A percentile compares a stretch with the other conserved stretches of the same genome.
Conservation (phyloP, 2,329 filamentous ascomycete genomes). For the Zymoseptoria crescenta region DNA sequence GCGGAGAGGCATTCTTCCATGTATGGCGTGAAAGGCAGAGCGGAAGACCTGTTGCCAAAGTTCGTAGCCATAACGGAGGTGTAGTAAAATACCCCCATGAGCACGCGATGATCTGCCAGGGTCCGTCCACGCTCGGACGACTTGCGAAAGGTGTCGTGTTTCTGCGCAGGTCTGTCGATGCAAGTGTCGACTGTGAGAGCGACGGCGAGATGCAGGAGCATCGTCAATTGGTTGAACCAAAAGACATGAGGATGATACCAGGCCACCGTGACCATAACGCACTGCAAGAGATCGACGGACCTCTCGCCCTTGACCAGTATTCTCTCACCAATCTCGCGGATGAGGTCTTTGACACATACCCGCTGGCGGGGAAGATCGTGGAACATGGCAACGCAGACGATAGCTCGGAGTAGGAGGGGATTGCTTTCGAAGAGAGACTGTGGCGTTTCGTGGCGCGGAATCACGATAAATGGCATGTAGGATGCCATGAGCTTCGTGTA, state of each 20-base stretch:
- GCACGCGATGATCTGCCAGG: constrained; percentile 21
- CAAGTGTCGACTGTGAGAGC: constrained; percentile 22
- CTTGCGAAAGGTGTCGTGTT: constrained; percentile 13
- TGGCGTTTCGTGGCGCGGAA: constrained; percentile 17
- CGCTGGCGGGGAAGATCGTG: constrained; percentile 24
- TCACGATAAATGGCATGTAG: constrained; percentile 21
- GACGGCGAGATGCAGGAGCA: constrained; percentile 25
- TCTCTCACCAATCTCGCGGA: constrained; percentile 23
- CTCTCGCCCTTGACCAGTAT: constrained; percentile 27
- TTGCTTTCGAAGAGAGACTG: constrained; percentile 17
- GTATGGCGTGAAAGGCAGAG: constrained; percentile 21
- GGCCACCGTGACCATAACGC: constrained; percentile 15
- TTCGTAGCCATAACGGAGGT: constrained; percentile 22
- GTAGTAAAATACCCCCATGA: constrained; percentile 23
- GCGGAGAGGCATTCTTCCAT: constrained; percentile 17
- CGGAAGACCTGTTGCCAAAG: constrained; percentile 23
- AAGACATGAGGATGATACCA: constrained; percentile 25
- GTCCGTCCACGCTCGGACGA: constrained; percentile 7
- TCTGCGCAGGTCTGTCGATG: constrained; percentile 18
- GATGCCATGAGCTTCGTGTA: constrained; percentile 22
- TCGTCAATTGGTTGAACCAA: constrained; percentile 22
- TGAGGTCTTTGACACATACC: constrained; percentile 20
- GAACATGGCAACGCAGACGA: constrained; percentile 23
- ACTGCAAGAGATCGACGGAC: constrained; percentile 24
- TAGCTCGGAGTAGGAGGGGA: constrained; percentile 25